Percentiles rank a stretch among this genome's conserved stretches.
phyloP scores from a whole-genome alignment of 306 rosid species.

The Fagus sylvatica region DNA sequence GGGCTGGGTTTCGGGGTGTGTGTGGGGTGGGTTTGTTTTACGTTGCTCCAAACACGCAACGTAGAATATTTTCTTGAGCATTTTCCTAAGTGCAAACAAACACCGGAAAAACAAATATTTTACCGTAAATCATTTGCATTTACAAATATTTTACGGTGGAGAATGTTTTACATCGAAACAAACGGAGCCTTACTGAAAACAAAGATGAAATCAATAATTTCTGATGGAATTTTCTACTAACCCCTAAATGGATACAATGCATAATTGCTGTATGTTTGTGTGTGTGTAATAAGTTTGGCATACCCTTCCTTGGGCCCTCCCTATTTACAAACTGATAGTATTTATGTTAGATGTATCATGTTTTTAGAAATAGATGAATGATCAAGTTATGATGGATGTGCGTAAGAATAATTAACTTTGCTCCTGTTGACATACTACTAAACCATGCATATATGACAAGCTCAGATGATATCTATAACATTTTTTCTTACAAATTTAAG shows the following conservation, averaged over 20 bases:
- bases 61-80: no score
- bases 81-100: no score
- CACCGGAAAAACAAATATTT: no score
- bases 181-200: background rate
- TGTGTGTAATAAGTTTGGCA: background rate
- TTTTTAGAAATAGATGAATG: background rate
- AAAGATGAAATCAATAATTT: background rate
- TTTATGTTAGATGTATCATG: background rate
- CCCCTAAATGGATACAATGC: background rate
- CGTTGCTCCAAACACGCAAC: no score
- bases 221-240: background rate
- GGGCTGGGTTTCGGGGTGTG: no score
- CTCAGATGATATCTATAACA: background rate
- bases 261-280: background rate
- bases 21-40: no score
- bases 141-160: no score
- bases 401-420: background rate
- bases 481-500: background rate
- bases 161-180: no score
- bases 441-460: background rate
- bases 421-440: background rate
- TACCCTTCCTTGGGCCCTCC: background rate
- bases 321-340: background rate
- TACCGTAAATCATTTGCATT: no score
- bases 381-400: background rate